Percentiles rank a stretch among this genome's conserved stretches.
Evolutionary conservation across 2,329 filamentous ascomycete species (phyloP).

Genomic region (Trichoderma oligosporum): DNA sequence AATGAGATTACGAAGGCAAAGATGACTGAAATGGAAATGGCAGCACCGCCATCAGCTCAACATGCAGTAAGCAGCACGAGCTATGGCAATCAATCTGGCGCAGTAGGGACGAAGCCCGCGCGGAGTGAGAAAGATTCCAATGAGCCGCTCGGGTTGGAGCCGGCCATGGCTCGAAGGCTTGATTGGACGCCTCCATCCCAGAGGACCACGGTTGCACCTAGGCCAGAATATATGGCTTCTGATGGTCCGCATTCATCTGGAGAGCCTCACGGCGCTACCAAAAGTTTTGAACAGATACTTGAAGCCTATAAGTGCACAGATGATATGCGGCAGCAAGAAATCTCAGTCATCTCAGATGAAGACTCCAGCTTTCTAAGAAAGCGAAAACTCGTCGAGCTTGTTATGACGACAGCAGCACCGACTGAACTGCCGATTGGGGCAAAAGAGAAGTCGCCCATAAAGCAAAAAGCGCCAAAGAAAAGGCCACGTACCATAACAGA

Average conservation of each 20-base stretch:
- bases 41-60: background rate
- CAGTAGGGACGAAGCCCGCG: background rate
- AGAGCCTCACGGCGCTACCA: conserved; percentile 20
- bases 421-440: conserved; percentile 22
- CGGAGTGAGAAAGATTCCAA: conserved; percentile 23
- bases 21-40: background rate
- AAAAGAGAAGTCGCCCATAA: conserved; percentile 35
- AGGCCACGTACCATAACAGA: conserved; percentile 75
- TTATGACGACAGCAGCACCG: conserved; percentile 34
- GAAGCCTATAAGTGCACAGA: conserved; percentile 41
- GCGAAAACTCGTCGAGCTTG: conserved; percentile 53
- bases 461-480: conserved; percentile 58
- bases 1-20: background rate
- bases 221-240: conserved; percentile 31
- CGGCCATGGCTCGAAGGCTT: conserved; percentile 52
- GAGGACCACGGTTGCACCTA: conserved; percentile 31
- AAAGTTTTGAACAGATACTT: conserved; percentile 44
- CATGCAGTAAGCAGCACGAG: too few relatives aligned
- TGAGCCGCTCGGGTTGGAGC: conserved; percentile 40
- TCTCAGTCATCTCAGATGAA: conserved; percentile 24
- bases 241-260: conserved; percentile 19
- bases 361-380: conserved; percentile 45
- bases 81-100: too few relatives aligned
- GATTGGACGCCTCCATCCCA: conserved; percentile 66
- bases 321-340: conserved; percentile 21